Conservation (phyloP, 148 eudicot genomes). For the Hydrangea macrophylla region DNA sequence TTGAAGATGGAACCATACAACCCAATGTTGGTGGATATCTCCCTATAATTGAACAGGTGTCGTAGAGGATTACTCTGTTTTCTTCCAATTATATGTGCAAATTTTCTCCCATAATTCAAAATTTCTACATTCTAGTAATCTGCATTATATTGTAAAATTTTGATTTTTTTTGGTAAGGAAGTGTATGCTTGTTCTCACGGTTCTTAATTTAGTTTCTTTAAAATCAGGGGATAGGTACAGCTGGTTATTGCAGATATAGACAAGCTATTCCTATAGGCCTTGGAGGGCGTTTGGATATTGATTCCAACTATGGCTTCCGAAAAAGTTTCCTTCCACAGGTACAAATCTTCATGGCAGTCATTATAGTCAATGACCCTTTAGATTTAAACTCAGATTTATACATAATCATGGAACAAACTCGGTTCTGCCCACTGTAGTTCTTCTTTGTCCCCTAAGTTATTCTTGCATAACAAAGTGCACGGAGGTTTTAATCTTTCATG, state of each 20-base stretch:
- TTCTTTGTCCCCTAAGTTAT: too few species aligned
- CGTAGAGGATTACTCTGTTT: neutral
- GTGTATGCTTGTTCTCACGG: neutral
- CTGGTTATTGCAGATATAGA: constrained; percentile 80
- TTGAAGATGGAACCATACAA: constrained; percentile 55
- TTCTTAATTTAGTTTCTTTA: neutral
- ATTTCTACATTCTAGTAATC: too few species aligned
- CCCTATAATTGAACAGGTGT: constrained; percentile 51
- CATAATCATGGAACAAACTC: neutral
- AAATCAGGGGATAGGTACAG: constrained; percentile 65
- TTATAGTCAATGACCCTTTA: too few species aligned
- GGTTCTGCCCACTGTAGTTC: neutral
- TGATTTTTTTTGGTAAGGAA: neutral
- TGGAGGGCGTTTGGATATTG: constrained; percentile 69
- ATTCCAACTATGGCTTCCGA: constrained; percentile 68
- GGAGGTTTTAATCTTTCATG: too few species aligned
- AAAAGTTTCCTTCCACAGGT: constrained; percentile 90
- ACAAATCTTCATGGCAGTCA: too few species aligned
- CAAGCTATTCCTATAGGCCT: constrained; percentile 75
- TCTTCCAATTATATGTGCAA: too few species aligned
- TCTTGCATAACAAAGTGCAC: too few species aligned
- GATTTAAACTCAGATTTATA: neutral
- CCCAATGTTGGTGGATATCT: constrained; percentile 88
- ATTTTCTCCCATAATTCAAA: neutral
- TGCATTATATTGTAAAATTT: neutral